Evolutionary conservation across 1,139 yeast species (phyloP), one percentile per base, ranked within the genome.

Genomic region (Pichia sp.): DNA sequence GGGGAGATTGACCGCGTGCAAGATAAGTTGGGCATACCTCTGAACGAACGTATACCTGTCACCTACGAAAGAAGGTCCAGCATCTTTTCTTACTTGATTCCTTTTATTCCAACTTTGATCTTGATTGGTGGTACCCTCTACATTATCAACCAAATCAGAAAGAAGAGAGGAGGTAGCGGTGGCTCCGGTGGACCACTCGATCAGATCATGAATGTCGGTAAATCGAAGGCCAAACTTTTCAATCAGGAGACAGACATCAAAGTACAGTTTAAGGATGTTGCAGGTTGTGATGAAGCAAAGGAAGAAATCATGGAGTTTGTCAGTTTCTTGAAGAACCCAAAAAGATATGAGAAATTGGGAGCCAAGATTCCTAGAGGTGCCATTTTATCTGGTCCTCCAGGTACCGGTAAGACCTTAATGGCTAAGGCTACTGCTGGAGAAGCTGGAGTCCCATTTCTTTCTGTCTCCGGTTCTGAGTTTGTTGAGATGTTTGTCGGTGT

Each of bases 401-500:
- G 95, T 74, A 87, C 93, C 5, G 95, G 95, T 79, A 87, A 87
- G 67, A 87, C 95, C 1, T 73, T 87, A 49, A 71, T 87, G 55
- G 93, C 93, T 8, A 86, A 85, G 67, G 93, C 93, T 1, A 86
- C 93, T 36, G 93, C 93, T 7, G 93, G 93, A 65, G 93, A 87
- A 68, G 93, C 93, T 2, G 87, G 87, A 53, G 93, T 86, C 34
- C 92, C 95, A 45, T 87, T 87, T 66, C 81, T 82, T 62, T 83
- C 88, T 43, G 93, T 86, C n/a, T 88, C 96, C 5, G 99, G 98
- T 63, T 90, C 98, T n/a, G 98, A 93, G 69, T 93, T 93, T 63
- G 96, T 93, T 19, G 99, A 93, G 72, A 92, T 93, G 98, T 93
- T 90, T 75, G 97, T 90, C 36, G 99, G 99, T 75, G 98, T 93